Conservation (phyloP, 768 basidiomycete genomes). For the Suillus weaverae region DNA sequence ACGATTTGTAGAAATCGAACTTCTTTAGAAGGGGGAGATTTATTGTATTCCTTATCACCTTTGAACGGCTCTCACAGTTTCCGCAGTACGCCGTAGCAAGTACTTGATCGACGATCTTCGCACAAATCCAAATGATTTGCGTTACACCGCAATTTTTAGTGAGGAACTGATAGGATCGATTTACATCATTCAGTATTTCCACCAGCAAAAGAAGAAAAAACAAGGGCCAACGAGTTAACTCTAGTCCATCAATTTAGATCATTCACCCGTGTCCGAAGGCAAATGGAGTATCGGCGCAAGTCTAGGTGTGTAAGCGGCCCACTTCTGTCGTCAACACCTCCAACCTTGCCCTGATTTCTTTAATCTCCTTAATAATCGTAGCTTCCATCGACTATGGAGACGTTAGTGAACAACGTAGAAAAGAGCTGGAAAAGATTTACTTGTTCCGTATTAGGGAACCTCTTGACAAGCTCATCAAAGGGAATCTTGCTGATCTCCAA, state of each 20-base stretch:
- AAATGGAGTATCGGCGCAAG: neutral
- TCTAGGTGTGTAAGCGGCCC: conserved; percentile 25
- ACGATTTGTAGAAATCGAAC: neutral
- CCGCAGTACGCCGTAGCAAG: neutral
- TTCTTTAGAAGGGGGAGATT: neutral
- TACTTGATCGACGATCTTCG: neutral
- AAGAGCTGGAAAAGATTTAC: conserved; percentile 42
- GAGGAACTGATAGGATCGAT: neutral
- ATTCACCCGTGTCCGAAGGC: neutral
- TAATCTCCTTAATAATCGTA: conserved; percentile 63
- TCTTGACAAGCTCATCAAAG: conserved; percentile 67
- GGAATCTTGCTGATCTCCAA: conserved; percentile 68
- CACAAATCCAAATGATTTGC: neutral
- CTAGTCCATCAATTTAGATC: neutral
- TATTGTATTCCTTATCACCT: neutral
- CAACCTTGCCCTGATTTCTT: conserved; percentile 48
- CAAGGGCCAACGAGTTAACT: neutral
- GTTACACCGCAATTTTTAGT: neutral
- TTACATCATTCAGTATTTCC: neutral
- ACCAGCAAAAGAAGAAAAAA: neutral
- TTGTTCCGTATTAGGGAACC: conserved; percentile 70
- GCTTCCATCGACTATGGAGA: conserved; percentile 66
- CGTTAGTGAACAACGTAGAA: conserved; percentile 8
- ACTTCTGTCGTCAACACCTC: conserved; percentile 38
- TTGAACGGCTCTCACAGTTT: neutral